Percentiles rank a stretch among this genome's conserved stretches.
Evolutionary conservation across 2,329 filamentous ascomycete genomes (phyloP).

Genomic region (Karstenula rhodostoma): DNA sequence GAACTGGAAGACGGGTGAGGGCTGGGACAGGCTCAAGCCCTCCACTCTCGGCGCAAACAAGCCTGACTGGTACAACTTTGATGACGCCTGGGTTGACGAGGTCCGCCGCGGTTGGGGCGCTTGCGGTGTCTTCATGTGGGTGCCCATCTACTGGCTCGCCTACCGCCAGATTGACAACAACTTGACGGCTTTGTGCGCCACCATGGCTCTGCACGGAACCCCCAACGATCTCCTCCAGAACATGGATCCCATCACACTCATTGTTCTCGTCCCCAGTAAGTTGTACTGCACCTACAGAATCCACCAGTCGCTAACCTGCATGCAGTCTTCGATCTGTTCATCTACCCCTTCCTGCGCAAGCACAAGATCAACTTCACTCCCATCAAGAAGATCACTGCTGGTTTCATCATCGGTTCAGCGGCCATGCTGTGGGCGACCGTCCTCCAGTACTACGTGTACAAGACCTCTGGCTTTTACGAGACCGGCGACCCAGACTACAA

Average conservation of each 20-base stretch:
- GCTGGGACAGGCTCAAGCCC: constrained; percentile 70
- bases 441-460: constrained; percentile 62
- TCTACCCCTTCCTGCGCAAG: constrained; percentile 73
- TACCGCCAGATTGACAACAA: constrained; percentile 60
- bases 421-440: constrained; percentile 56
- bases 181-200: constrained; percentile 59
- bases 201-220: constrained; percentile 56
- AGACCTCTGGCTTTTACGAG: constrained; percentile 25
- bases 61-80: constrained; percentile 77
- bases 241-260: constrained; percentile 56
- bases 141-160: constrained; percentile 35
- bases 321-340: constrained; percentile 59
- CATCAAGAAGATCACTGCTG: constrained; percentile 67
- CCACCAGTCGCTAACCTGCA: constrained; percentile 7
- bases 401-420: constrained; percentile 52
- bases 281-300: constrained; percentile 52
- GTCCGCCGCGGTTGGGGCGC: constrained; percentile 25
- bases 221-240: constrained; percentile 61
- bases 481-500: constrained; percentile 31
- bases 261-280: constrained; percentile 55
- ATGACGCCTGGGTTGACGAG: constrained; percentile 76
- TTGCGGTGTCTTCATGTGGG: constrained; percentile 58
- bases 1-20: constrained; percentile 5
- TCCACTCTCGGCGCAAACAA: constrained; percentile 61
- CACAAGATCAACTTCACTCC: constrained; percentile 70